These are phyloP conservation scores for Polytrichum commune DNA, from an alignment of 225 moss, liverwort and hornwort species.

Conservation along the genomic window DNA sequence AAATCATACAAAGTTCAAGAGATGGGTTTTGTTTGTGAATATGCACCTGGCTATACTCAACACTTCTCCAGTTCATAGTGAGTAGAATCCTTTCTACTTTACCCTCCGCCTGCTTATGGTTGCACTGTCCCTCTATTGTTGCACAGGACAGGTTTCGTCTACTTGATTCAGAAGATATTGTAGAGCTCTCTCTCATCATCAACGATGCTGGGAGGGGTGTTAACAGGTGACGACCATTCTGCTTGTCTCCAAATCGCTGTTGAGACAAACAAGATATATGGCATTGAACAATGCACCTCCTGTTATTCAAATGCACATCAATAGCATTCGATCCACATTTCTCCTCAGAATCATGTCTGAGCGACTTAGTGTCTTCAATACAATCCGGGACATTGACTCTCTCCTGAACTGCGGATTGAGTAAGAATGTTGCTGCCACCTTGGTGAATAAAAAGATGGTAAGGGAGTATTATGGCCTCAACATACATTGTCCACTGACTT, in stretches of 20 bases:
- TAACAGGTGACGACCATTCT: slow-evolving; percentile 14
- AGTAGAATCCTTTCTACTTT: slow-evolving; percentile 43
- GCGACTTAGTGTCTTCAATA: slow-evolving; percentile 3
- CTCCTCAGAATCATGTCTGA: slow-evolving; percentile 5
- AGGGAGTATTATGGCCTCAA: slow-evolving; percentile 49
- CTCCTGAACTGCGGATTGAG: slow-evolving; percentile 4
- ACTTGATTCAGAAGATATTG: slow-evolving; percentile 10
- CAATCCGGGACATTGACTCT: slow-evolving; percentile 4
- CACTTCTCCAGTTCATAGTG: slow-evolving; percentile 34
- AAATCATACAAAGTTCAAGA: slow-evolving; percentile 1
- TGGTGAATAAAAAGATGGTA: slow-evolving; percentile 41
- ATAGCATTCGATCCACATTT: slow-evolving; percentile 7
- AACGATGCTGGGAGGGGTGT: slow-evolving; percentile 33
- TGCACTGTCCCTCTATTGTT: slow-evolving; percentile 24
- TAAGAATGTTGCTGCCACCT: slow-evolving; percentile 19
- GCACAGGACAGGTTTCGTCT: slow-evolving; percentile 14
- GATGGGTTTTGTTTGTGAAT: slow-evolving; percentile 3
- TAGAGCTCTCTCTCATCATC: slow-evolving; percentile 19
- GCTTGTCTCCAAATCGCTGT: slow-evolving; percentile 21
- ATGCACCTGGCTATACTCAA: slow-evolving; percentile 49
- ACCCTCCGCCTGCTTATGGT: slow-evolving; percentile 17
- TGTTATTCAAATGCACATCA: slow-evolving; percentile 12
- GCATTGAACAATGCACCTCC: slow-evolving; percentile 33
- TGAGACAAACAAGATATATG: slow-evolving; percentile 27
- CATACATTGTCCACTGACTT: slow-evolving; percentile 40